phyloP scores from a whole-genome alignment of 169 alveolate genomes.

The Eimeria zaria region DNA sequence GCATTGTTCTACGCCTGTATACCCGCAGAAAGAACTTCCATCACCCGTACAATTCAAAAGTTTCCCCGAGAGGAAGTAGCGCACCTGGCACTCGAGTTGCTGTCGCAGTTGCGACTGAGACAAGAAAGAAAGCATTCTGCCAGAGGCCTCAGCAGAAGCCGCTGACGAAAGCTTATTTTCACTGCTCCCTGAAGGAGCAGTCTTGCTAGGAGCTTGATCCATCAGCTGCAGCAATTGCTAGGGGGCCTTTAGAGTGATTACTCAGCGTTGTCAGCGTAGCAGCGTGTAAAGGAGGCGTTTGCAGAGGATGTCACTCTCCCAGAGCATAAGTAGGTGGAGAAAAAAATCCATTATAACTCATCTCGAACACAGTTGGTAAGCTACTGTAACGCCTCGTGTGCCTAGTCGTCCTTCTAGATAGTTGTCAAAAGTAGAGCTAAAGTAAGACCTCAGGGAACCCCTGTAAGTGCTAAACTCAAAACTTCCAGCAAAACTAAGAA shows the following conservation, averaged over 20 bases:
- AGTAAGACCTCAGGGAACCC: no score
- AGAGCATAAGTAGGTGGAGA: neutral
- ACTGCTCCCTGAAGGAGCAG: conserved; percentile 27
- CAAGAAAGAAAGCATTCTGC: conserved; percentile 12
- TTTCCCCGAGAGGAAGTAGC: conserved; percentile 59
- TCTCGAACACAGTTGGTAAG: neutral
- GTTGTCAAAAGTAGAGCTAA: neutral
- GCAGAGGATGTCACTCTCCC: neutral
- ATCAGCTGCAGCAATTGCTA: neutral
- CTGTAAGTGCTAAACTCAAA: no score
- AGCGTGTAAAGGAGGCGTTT: neutral
- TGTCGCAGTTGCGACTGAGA: conserved; percentile 66
- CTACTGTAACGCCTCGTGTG: neutral
- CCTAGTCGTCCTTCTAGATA: neutral
- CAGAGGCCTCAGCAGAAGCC: conserved; percentile 30
- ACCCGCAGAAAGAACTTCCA: neutral
- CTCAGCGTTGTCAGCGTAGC: neutral
- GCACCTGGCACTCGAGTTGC: conserved; percentile 72
- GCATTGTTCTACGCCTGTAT: neutral
- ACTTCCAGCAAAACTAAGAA: neutral
- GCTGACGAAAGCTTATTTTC: neutral
- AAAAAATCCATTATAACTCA: neutral
- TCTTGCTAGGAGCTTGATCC: conserved; percentile 15
- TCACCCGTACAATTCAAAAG: conserved; percentile 6
- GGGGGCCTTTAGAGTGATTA: neutral